These are phyloP conservation scores for Aspergillus cristatus DNA, from an alignment of 495 filamentous ascomycete genomes.

Conservation along the genomic window DNA sequence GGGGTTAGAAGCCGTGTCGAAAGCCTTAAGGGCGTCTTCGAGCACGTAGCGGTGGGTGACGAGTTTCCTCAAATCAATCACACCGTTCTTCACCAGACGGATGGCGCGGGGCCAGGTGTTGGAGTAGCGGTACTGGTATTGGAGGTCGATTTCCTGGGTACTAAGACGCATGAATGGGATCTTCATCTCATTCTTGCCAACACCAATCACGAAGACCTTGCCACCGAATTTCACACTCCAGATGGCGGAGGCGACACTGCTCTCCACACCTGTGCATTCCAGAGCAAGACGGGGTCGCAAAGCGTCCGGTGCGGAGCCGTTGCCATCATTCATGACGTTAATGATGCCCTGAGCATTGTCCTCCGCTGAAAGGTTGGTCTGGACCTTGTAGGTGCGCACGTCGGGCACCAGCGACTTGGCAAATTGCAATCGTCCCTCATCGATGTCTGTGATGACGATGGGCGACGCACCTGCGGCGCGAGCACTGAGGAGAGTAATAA, in stretches of 20 bases:
- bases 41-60: constrained; percentile 80
- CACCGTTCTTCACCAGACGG: constrained; percentile 69
- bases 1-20: constrained; percentile 76
- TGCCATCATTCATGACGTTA: constrained; percentile 34
- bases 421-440: constrained; percentile 71
- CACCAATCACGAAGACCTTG: constrained; percentile 88
- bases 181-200: constrained; percentile 88
- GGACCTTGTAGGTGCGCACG: constrained; percentile 70
- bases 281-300: constrained; percentile 67
- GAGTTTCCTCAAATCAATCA: constrained; percentile 69
- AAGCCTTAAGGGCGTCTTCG: constrained; percentile 83
- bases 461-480: constrained; percentile 77
- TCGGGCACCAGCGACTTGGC: constrained; percentile 68
- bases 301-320: constrained; percentile 48
- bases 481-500: constrained; percentile 74
- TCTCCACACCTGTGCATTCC: constrained; percentile 93
- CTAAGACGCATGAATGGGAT: constrained; percentile 89
- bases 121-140: constrained; percentile 91
- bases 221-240: constrained; percentile 86
- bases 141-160: constrained; percentile 84
- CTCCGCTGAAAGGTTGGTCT: constrained; percentile 54
- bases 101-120: constrained; percentile 96
- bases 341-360: constrained; percentile 60
- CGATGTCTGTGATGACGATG: constrained; percentile 87
- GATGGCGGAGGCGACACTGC: constrained; percentile 73